A percentile compares a stretch with the other conserved stretches of the same genome.
Conservation (phyloP, 768 basidiomycete species). For the Lentinula guzmanii region DNA sequence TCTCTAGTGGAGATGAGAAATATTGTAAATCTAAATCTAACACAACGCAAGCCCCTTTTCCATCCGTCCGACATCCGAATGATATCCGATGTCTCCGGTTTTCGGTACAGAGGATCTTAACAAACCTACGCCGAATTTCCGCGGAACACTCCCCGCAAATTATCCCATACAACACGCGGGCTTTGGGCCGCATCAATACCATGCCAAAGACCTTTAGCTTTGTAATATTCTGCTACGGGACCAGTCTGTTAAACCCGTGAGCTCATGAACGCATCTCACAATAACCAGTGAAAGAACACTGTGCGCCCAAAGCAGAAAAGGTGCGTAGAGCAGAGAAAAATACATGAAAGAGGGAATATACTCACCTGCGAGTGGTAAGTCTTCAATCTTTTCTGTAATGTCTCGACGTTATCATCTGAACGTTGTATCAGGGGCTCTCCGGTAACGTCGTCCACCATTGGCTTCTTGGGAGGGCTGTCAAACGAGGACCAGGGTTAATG, state of each 20-base stretch:
- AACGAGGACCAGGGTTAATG: conserved; percentile 9
- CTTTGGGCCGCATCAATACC: conserved; percentile 93
- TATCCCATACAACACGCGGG: conserved; percentile 89
- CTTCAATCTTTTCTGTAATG: conserved; percentile 79
- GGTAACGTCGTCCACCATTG: conserved; percentile 88
- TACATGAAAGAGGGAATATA: neutral
- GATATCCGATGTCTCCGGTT: too few relatives aligned
- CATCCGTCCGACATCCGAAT: too few relatives aligned
- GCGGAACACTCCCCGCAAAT: conserved; percentile 57
- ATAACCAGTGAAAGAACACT: too few relatives aligned
- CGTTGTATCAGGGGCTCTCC: conserved; percentile 97
- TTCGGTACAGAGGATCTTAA: too few relatives aligned
- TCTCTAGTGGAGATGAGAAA: too few relatives aligned
- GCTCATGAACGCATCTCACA: neutral
- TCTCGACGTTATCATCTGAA: conserved; percentile 96
- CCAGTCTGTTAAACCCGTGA: conserved; percentile 63
- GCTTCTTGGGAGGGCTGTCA: conserved; percentile 90
- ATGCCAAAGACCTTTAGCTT: conserved; percentile 82
- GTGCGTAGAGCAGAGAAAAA: neutral
- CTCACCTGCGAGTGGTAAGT: conserved; percentile 60
- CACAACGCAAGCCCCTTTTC: too few relatives aligned
- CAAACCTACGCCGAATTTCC: conserved; percentile 15
- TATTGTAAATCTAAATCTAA: too few relatives aligned
- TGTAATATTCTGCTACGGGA: conserved; percentile 96
- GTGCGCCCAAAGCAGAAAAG: too few relatives aligned